These are phyloP conservation scores for Collybia sordida DNA, from an alignment of 768 basidiomycete species.

Conservation along the genomic window DNA sequence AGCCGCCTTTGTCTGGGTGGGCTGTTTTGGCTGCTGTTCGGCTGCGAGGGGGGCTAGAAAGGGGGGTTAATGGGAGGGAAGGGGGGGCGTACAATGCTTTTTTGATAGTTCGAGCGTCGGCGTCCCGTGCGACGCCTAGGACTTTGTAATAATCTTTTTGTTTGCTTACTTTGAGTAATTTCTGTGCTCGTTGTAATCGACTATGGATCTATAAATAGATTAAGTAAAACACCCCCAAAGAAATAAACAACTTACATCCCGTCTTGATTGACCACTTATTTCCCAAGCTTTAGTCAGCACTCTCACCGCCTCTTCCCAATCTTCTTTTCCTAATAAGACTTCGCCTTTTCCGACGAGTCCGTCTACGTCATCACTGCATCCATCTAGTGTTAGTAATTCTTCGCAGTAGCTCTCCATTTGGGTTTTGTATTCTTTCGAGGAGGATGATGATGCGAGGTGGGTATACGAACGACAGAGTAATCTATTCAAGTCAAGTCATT, in stretches of 20 bases:
- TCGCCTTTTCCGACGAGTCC: conserved; percentile 78
- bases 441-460: too few relatives aligned
- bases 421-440: too few relatives aligned
- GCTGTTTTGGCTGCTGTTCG: conserved; percentile 78
- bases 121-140: conserved; percentile 83
- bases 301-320: conserved; percentile 86
- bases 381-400: conserved; percentile 66
- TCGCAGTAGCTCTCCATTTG: conserved; percentile 64
- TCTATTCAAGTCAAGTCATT: too few relatives aligned
- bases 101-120: conserved; percentile 89
- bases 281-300: conserved; percentile 83
- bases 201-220: conserved; percentile 75
- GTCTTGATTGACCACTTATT: conserved; percentile 68
- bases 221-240: too few relatives aligned
- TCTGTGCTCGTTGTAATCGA: conserved; percentile 80
- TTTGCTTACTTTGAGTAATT: conserved; percentile 82
- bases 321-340: conserved; percentile 65
- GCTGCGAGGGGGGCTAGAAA: too few relatives aligned
- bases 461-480: too few relatives aligned
- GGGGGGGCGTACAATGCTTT: conserved; percentile 74
- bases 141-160: conserved; percentile 98
- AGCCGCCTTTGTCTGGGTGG: conserved; percentile 95
- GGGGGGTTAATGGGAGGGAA: not conserved
- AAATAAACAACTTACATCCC: conserved; percentile 75
- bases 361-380: conserved; percentile 69